Conservation (phyloP, 345 rosid genomes). For the Populus davidiana region DNA sequence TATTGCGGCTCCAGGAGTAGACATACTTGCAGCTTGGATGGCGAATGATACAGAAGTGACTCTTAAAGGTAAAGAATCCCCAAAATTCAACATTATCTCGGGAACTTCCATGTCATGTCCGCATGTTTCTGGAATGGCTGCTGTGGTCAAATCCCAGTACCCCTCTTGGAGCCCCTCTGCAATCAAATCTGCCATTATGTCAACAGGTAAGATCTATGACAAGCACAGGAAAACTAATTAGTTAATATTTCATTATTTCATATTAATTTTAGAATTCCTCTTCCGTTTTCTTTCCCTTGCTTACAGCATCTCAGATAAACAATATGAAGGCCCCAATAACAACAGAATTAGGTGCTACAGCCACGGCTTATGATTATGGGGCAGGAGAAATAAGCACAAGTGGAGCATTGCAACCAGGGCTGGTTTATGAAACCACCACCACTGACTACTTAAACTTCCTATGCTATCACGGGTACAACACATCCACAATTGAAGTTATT, state of each 20-base stretch:
- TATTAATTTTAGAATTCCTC: neutral
- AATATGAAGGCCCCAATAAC: slow-evolving; percentile 53
- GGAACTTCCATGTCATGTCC: slow-evolving; percentile 94
- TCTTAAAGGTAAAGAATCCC: slow-evolving; percentile 41
- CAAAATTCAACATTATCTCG: slow-evolving; percentile 50
- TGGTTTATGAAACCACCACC: slow-evolving; percentile 64
- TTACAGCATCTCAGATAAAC: slow-evolving; percentile 59
- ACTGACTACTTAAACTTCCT: slow-evolving; percentile 68
- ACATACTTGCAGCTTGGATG: slow-evolving; percentile 75
- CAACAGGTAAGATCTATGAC: slow-evolving; percentile 48
- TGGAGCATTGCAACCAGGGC: slow-evolving; percentile 57
- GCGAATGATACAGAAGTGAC: slow-evolving; percentile 43
- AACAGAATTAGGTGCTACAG: slow-evolving; percentile 46
- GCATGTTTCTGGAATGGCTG: slow-evolving; percentile 72
- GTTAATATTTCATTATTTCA: neutral
- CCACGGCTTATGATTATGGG: slow-evolving; percentile 64
- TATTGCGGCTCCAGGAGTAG: slow-evolving; percentile 75
- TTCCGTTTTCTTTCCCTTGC: slow-evolving; percentile 4
- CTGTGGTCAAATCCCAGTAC: slow-evolving; percentile 52
- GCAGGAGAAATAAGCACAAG: slow-evolving; percentile 64
- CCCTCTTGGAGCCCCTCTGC: slow-evolving; percentile 67
- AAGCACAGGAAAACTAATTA: neutral
- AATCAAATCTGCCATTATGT: slow-evolving; percentile 76
- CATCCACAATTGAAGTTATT: slow-evolving; percentile 40
- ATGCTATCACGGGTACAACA: slow-evolving; percentile 57